Evolutionary conservation across 2,329 filamentous ascomycete genomes (phyloP), one percentile per base, ranked within the genome.

Genomic region (Tolypocladium pustulatum): DNA sequence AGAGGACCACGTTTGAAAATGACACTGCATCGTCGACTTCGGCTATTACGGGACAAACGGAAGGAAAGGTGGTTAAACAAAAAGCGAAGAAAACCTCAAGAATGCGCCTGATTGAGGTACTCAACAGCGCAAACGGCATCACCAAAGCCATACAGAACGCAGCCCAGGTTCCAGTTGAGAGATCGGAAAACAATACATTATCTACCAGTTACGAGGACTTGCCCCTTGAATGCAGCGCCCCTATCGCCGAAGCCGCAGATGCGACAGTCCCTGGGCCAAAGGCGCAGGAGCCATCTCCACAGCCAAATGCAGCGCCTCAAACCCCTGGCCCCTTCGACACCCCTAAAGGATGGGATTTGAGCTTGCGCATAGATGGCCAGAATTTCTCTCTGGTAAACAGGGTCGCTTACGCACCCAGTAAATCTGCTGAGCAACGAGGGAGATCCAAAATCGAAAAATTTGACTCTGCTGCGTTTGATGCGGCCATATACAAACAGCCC

Each of bases 401-500:
- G 30, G 30, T 53, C 20, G 30, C 49, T 7, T 36, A 3, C 20
- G 32, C n/a, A 4, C 55, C 34, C 20, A 22, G 49, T 17, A 30
- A 25, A 37, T 27, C 38, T n/a, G 38, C 36, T 17, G 52, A 49
- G 49, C 54, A 56, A 13, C 38, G 46, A 43, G 52, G 13, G n/a
- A 51, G 34, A 55, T 51, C 27, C 41, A 55, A n/a, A n/a, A 34
- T 52, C 38, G 27, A 10, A 25, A 40, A 36, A 6, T 64, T 65
- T 51, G 59, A 63, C 55, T 64, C 69, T 3, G 59, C 57, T 13
- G 68, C 67, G 20, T 73, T 78, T 38, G 75, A 78, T 58, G 61
- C 65, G 3, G 65, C 69, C 15, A 76, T 78, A 37, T 78, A 78
- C 58, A 65, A 67, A 36, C 72, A 75, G 46, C 60, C 60, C n/a